A percentile compares a stretch with the other conserved stretches of the same genome.
These are phyloP conservation scores for Wickerhamiella dianesei DNA, from an alignment of 805 yeast species.

Conservation along the genomic window DNA sequence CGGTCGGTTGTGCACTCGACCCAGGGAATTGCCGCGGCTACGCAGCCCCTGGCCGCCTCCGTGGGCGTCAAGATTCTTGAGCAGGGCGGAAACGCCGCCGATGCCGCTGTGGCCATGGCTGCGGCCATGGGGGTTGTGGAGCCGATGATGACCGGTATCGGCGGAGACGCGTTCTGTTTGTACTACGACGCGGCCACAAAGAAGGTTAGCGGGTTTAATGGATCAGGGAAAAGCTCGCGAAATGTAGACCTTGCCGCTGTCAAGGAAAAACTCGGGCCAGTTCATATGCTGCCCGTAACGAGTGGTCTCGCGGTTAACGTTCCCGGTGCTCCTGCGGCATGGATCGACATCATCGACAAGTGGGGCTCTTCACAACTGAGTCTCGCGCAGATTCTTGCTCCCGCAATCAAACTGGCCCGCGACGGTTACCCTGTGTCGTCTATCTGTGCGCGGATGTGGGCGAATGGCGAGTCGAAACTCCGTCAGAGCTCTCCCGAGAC, in stretches of 20 bases:
- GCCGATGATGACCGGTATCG: conserved; percentile 31
- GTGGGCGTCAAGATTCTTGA: conserved; percentile 55
- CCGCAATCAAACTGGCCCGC: conserved; percentile 48
- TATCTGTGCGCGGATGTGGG: conserved; percentile 43
- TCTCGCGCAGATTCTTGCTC: conserved; percentile 35
- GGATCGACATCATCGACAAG: conserved; percentile 52
- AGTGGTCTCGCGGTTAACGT: conserved; percentile 54
- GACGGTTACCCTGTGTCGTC: conserved; percentile 53
- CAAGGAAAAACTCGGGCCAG: conserved; percentile 26
- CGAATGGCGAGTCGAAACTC: conserved; percentile 29
- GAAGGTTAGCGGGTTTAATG: conserved; percentile 54
- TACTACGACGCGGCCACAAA: conserved; percentile 39
- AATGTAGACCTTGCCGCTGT: conserved; percentile 25
- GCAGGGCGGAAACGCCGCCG: conserved; percentile 51
- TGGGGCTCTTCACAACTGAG: conserved; percentile 65
- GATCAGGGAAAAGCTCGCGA: conserved; percentile 58
- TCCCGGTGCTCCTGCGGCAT: conserved; percentile 72
- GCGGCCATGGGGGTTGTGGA: conserved; percentile 28
- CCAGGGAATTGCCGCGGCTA: conserved; percentile 58
- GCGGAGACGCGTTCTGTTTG: conserved; percentile 40
- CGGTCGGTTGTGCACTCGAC: conserved; percentile 63
- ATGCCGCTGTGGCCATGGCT: conserved; percentile 33
- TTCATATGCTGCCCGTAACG: conserved; percentile 34
- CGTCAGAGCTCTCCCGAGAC: conserved; percentile 25
- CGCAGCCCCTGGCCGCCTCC: conserved; percentile 65